A percentile compares a stretch with the other conserved stretches of the same genome.
These are phyloP conservation scores for Yamadazyma conglobata DNA, from an alignment of 1,139 yeast species.

Conservation along the genomic window DNA sequence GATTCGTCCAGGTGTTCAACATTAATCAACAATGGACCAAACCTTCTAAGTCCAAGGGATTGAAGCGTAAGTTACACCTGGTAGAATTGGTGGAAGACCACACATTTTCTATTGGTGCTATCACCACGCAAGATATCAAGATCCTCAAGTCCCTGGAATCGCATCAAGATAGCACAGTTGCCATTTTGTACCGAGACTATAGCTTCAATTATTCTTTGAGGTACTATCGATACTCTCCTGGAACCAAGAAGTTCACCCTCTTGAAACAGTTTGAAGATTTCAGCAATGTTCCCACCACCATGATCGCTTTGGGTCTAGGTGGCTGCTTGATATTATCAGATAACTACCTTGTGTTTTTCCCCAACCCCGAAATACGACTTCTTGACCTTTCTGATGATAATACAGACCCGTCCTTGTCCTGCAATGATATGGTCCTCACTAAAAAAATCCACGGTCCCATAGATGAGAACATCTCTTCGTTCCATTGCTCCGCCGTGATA, in stretches of 20 bases:
- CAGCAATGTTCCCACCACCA: constrained; percentile 29
- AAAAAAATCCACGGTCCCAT: constrained; percentile 10
- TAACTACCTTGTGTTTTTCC: constrained; percentile 31
- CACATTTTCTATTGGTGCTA: constrained; percentile 26
- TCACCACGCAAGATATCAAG: constrained; percentile 24
- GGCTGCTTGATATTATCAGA: constrained; percentile 33
- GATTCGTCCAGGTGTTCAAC: constrained; percentile 23
- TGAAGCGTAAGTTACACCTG: constrained; percentile 11
- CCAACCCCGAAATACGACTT: constrained; percentile 15
- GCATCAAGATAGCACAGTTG: constrained; percentile 15
- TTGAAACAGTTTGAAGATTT: constrained; percentile 33
- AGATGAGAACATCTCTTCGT: constrained; percentile 10
- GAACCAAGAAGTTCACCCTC: constrained; percentile 12
- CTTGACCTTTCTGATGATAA: constrained; percentile 15
- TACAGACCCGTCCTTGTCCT: constrained; percentile 10
- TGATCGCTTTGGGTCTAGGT: constrained; percentile 23
- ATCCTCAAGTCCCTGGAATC: constrained; percentile 3
- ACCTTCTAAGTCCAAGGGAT: constrained; percentile 1
- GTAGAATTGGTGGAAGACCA: constrained; percentile 13
- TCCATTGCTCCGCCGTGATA: constrained; percentile 17
- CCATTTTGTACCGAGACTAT: constrained; percentile 35
- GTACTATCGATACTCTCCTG: constrained; percentile 20
- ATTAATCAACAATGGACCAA: constrained; percentile 14
- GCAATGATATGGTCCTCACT: constrained; percentile 15
- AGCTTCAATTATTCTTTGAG: constrained; percentile 32